These are phyloP conservation scores for Periconia sp. DNA, from an alignment of 2,329 filamentous ascomycete species.

Conservation along the genomic window DNA sequence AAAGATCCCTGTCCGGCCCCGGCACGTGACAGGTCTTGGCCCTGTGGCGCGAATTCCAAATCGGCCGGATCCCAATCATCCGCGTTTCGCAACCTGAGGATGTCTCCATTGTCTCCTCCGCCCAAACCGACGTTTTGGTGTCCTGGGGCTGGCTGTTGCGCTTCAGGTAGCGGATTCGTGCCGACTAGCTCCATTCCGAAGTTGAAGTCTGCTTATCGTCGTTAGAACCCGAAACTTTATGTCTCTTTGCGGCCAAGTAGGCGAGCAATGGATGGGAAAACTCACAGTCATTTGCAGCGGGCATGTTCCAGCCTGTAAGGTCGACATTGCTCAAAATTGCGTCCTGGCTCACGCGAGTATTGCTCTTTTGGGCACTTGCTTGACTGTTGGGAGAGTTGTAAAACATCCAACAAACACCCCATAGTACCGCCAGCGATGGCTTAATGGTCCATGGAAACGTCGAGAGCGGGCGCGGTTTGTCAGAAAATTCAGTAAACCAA, in stretches of 20 bases:
- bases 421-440: conserved; percentile 46
- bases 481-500: conserved; percentile 47
- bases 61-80: conserved; percentile 26
- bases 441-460: conserved; percentile 50
- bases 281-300: conserved; percentile 39
- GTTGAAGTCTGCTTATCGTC: conserved; percentile 29
- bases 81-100: conserved; percentile 37
- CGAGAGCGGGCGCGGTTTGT: conserved; percentile 42
- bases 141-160: conserved; percentile 25
- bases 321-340: conserved; percentile 30
- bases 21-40: conserved; percentile 8
- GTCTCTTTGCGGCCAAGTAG: background rate
- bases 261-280: conserved; percentile 16
- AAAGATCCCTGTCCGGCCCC: conserved; percentile 6
- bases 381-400: conserved; percentile 19
- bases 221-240: conserved; percentile 30
- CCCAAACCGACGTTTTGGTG: conserved; percentile 15
- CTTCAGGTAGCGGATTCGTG: conserved; percentile 25
- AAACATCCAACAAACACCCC: conserved; percentile 49
- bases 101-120: conserved; percentile 7
- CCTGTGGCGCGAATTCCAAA: conserved; percentile 15
- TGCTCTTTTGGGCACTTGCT: conserved; percentile 12
- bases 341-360: conserved; percentile 23
- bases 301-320: conserved; percentile 25
- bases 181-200: conserved; percentile 35